Evolutionary conservation across 805 yeast species (phyloP).

Genomic region (Lipomyces mesembrius): DNA sequence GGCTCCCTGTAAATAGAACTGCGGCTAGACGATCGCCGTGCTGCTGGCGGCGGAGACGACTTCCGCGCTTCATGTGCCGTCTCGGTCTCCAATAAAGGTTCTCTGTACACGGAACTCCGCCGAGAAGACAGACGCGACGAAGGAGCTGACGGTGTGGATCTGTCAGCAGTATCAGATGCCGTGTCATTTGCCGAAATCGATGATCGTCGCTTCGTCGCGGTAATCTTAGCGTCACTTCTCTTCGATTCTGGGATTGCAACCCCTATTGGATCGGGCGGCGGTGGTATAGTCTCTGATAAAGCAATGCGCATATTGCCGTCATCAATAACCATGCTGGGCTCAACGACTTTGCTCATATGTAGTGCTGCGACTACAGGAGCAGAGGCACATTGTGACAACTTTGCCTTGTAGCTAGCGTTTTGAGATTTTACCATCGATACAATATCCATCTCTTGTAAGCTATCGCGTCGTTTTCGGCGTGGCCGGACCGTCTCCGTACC

Average conservation of each 20-base stretch:
- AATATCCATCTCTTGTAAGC: conserved; percentile 33
- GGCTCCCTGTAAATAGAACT: background rate
- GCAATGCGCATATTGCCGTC: background rate
- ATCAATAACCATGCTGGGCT: background rate
- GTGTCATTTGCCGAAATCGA: background rate
- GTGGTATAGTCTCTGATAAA: background rate
- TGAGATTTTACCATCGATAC: conserved; percentile 28
- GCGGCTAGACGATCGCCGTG: background rate
- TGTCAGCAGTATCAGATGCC: background rate
- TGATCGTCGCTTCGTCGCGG: background rate
- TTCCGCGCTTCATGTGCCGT: background rate
- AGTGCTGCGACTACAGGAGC: background rate
- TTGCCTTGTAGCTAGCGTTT: conserved; percentile 24
- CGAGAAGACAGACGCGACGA: background rate
- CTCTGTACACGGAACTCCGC: background rate
- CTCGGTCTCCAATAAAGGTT: background rate
- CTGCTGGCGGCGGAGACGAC: background rate
- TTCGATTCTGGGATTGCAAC: background rate
- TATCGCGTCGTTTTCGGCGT: conserved; percentile 35
- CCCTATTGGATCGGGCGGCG: background rate
- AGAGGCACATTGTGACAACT: conserved; percentile 3
- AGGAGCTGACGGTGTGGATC: background rate
- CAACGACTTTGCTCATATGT: background rate
- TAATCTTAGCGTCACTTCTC: conserved; percentile 1
- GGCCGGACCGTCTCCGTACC: conserved; percentile 15